Base-by-base conservation (phyloP, 2,329 filamentous ascomycete genomes). In the Neospermospora avenae region DNA sequence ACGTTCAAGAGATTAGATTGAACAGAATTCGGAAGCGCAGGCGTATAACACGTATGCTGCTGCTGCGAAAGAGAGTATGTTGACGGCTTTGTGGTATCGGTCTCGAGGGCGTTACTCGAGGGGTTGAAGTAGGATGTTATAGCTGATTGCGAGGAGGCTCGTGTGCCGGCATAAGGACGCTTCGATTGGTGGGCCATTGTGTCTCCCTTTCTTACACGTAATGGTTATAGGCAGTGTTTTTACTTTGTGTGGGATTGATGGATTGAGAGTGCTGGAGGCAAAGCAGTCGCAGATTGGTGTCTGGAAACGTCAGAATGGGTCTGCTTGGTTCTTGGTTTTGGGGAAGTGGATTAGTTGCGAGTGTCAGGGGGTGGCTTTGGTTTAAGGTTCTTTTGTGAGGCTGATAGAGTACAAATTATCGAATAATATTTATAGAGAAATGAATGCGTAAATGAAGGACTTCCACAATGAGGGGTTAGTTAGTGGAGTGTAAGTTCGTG, bases 1-100 rank as follows among this genome's bases (percentile, higher is more conserved):
- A 98, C 93, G 69, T 83, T 90, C 44, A 97, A 80, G n/a, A 98
- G 86, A 63, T 89, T 89, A 37, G 92, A 82, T 75, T 96, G 91
- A 34, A 96, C 68, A 3, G 85, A 84, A 16, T 78, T 75, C 10
- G 75, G 72, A 34, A 72, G 76, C 67, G 55, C 5, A 4, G 66
- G 58, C 39, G 52, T 11, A 62, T 34, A 11, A 61, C 28, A 4
- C 66, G 65, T 16, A 69, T 56, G 14, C 39, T 41, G 39, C 4
- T 58, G 52, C 42, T 44, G 31, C 34, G 60, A 31, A 71, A 74
- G 28, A 77, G 76, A 25, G 80, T 74, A 44, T 71, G 67, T 13
- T 80, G 81, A 13, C 22, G 34, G 16, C 35, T 18, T 22, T 10
- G 18, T 10, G 31, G 18, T 37, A 11, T 22, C n/a, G 5, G 34